These are phyloP conservation scores for Calonectria fujianensis DNA, from an alignment of 2,329 filamentous ascomycete species.

Conservation along the genomic window DNA sequence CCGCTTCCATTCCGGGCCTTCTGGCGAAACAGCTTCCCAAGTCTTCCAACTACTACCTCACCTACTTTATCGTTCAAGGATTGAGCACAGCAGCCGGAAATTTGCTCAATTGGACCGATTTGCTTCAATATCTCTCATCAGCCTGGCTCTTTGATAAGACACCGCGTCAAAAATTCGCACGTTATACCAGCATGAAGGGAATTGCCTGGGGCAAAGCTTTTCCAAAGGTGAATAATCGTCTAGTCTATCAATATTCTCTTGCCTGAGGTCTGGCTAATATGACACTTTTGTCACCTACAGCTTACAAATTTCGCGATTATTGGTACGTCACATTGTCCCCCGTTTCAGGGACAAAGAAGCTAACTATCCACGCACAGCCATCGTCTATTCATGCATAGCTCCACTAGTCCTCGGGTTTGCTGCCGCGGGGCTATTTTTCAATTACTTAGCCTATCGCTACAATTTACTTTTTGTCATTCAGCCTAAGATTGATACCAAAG, in stretches of 20 bases:
- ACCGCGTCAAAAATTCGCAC: constrained; percentile 6
- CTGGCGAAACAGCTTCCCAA: not conserved
- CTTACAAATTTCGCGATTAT: constrained; percentile 3
- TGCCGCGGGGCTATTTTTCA: not conserved
- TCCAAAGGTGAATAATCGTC: not conserved
- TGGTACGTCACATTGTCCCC: not conserved
- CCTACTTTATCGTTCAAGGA: constrained; percentile 16
- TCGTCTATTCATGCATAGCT: constrained; percentile 11
- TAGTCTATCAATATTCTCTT: not conserved
- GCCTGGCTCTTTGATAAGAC: not conserved
- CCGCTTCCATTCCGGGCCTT: not conserved
- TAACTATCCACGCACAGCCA: not conserved
- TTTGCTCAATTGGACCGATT: not conserved
- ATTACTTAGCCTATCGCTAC: constrained; percentile 10
- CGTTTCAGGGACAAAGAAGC: not conserved
- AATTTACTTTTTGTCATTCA: constrained; percentile 7
- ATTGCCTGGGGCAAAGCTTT: constrained; percentile 13
- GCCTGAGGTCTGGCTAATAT: not conserved
- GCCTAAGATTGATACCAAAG: constrained; percentile 7
- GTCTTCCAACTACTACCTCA: constrained; percentile 15
- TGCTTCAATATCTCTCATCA: not conserved
- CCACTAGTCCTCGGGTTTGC: constrained; percentile 10
- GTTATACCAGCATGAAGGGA: constrained; percentile 5
- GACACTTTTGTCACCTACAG: not conserved
- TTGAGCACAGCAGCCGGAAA: not conserved